Evolutionary conservation across 805 yeast genomes (phyloP).

Genomic region (Candida khao-thaluensis): DNA sequence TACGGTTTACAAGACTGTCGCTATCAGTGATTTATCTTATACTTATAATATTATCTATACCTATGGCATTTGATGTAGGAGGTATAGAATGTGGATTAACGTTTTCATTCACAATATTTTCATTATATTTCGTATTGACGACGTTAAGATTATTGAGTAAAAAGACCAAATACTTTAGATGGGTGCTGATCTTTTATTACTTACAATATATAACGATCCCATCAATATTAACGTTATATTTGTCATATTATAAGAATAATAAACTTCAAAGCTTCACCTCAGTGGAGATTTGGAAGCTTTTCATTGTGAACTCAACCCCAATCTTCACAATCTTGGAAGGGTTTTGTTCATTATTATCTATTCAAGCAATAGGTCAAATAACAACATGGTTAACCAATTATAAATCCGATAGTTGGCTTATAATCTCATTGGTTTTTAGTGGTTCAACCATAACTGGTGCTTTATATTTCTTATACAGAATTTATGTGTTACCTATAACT

Average conservation of each 20-base stretch:
- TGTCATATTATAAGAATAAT: slow-evolving; percentile 47
- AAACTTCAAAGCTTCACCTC: slow-evolving; percentile 9
- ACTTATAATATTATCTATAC: slow-evolving; percentile 77
- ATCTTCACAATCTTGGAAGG: slow-evolving; percentile 90
- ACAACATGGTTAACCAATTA: slow-evolving; percentile 62
- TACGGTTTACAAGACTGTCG: slow-evolving; percentile 13
- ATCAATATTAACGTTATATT: slow-evolving; percentile 67
- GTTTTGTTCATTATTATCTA: slow-evolving; percentile 84
- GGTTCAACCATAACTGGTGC: slow-evolving; percentile 76
- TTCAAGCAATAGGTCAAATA: slow-evolving; percentile 88
- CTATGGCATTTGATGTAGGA: slow-evolving; percentile 91
- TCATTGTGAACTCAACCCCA: slow-evolving; percentile 81
- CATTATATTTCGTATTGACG: slow-evolving; percentile 67
- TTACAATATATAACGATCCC: slow-evolving; percentile 84
- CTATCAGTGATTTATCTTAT: slow-evolving; percentile 61
- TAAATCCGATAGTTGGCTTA: slow-evolving; percentile 76
- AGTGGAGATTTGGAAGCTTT: slow-evolving; percentile 66
- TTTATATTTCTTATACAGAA: slow-evolving; percentile 75
- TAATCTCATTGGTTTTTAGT: slow-evolving; percentile 66
- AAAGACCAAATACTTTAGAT: slow-evolving; percentile 40
- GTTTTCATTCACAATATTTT: slow-evolving; percentile 62
- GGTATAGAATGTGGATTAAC: slow-evolving; percentile 88
- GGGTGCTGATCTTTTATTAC: slow-evolving; percentile 60
- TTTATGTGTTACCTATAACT: slow-evolving; percentile 73
- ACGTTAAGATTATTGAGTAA: slow-evolving; percentile 61